Conservation (phyloP, 2,329 filamentous ascomycete genomes). For the Camillea tinctor region DNA sequence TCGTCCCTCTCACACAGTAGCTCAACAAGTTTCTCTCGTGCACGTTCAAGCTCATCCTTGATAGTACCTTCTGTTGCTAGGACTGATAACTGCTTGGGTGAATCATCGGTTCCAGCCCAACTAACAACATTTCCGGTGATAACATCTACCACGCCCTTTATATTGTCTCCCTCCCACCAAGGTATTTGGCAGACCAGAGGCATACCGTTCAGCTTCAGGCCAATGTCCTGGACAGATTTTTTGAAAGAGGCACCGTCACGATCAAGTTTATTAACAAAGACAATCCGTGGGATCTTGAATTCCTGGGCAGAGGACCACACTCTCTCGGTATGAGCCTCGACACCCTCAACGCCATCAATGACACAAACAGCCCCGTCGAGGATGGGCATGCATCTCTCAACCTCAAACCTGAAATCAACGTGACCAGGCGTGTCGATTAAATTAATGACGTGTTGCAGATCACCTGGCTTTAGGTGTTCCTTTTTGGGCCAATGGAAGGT, state of each 20-base stretch:
- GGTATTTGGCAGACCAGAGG: conserved; percentile 93
- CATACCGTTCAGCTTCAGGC: conserved; percentile 74
- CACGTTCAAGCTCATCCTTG: conserved; percentile 69
- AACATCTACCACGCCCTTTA: conserved; percentile 83
- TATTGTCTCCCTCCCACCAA: conserved; percentile 81
- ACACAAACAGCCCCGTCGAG: conserved; percentile 91
- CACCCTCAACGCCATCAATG: conserved; percentile 86
- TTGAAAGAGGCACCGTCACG: conserved; percentile 80
- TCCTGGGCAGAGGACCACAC: conserved; percentile 90
- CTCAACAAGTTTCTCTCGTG: conserved; percentile 77
- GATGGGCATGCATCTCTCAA: conserved; percentile 83
- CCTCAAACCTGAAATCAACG: conserved; percentile 96
- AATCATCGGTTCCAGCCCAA: conserved; percentile 55
- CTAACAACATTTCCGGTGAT: conserved; percentile 72
- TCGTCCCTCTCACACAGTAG: conserved; percentile 87
- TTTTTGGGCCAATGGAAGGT: conserved; percentile 83
- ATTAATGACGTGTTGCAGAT: conserved; percentile 61
- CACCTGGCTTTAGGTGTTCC: conserved; percentile 31
- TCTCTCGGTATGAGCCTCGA: conserved; percentile 95
- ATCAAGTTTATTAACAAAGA: conserved; percentile 84
- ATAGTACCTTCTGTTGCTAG: conserved; percentile 50
- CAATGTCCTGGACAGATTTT: conserved; percentile 82
- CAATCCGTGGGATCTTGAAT: conserved; percentile 78
- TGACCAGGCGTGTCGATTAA: conserved; percentile 96
- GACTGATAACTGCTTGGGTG: conserved; percentile 42